Evolutionary conservation across 2,329 filamentous ascomycete genomes (phyloP), one percentile per base, ranked within the genome.

Genomic region (Gremmenia infestans): DNA sequence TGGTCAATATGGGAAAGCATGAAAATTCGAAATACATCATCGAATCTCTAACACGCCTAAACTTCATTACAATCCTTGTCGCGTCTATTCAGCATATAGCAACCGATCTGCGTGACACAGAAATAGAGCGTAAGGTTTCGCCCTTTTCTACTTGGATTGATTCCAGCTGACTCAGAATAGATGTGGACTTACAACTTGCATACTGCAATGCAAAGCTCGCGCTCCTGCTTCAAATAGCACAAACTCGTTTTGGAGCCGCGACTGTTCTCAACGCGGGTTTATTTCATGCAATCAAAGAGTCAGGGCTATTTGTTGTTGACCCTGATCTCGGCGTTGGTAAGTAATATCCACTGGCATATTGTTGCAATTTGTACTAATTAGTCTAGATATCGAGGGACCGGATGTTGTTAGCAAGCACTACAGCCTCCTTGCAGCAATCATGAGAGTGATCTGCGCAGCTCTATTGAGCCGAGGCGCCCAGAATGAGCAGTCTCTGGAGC

Each of bases 181-280:
- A 60, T 72, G 79, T 59, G 64, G 70, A 61, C 66, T 66, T 55
- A 68, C 73, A 51, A 56, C 64, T 60, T 55, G 72, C 56, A 65
- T 83, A 81, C 65, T 76, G 78, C 57, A 75, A 93, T 67, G 87
- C 91, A 47, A 87, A 89, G 60, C 81, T 97, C 32, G 85, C 90
- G 2, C 81, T 99, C 15, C 81, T 99, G 25, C 80, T 96, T 23
- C 87, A 91, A 61, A 81, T 97, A 51, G 88, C 88, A 53, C 90
- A 96, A 70, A 93, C 88, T 1, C 86, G 88, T 55, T 76, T 81
- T n/a, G 95, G 94, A 28, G 92, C 94, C 48, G 87, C 87, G 56
- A 85, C 90, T 60, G 84, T 97, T n/a, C 79, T 97, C 43, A 91
- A 95, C 66, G 89, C 90, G 8, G 93, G 93, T 59, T 80, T 99